Evolutionary conservation across 306 rosid species (phyloP).

Genomic region (Hippophae gyantsensis): DNA sequence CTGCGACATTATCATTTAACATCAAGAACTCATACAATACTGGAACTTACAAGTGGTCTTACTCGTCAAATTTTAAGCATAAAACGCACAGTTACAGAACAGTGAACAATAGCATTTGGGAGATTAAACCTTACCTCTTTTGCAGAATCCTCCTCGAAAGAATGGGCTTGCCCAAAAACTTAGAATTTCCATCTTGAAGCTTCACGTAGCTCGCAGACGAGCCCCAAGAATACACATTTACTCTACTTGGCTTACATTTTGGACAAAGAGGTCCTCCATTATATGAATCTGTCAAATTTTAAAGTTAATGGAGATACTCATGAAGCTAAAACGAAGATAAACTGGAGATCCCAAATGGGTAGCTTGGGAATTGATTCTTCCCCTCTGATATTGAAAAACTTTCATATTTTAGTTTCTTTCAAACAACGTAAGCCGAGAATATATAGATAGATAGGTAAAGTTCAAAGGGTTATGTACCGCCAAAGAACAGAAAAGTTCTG

Average conservation of each 20-base stretch:
- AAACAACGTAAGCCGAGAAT: too few species aligned
- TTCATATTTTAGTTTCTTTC: too few species aligned
- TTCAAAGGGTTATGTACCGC: constrained; percentile 20
- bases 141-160: constrained; percentile 20
- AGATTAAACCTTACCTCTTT: constrained; percentile 32
- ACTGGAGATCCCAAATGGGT: background rate
- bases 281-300: constrained; percentile 31
- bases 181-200: constrained; percentile 19
- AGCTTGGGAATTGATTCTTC: background rate
- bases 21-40: too few species aligned
- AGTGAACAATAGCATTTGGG: background rate
- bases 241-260: constrained; percentile 27
- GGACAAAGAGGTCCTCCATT: constrained; percentile 19
- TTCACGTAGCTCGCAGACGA: constrained; percentile 44
- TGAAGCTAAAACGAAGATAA: constrained; percentile 5
- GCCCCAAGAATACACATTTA: constrained; percentile 30
- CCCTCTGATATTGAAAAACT: background rate
- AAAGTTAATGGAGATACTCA: background rate
- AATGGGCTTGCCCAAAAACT: constrained; percentile 30
- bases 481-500: constrained; percentile 27
- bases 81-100: background rate
- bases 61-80: too few species aligned
- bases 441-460: background rate
- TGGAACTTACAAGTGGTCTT: too few species aligned
- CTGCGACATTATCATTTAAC: too few species aligned